Evolutionary conservation across 257 asterid species (phyloP).

Genomic region (Scutellaria minor): DNA sequence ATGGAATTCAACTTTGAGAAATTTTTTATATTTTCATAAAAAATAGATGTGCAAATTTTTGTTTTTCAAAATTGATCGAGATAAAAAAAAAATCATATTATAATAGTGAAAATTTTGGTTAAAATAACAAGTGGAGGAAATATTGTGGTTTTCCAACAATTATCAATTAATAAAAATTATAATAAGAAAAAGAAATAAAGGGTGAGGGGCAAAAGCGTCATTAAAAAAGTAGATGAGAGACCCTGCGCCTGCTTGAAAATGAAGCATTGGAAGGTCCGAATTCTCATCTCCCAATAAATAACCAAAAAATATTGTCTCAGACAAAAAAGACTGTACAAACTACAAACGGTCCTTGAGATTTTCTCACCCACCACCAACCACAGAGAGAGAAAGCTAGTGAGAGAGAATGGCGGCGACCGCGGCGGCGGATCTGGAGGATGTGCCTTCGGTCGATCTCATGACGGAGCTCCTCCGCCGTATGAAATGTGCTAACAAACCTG

Average conservation of each 20-base stretch:
- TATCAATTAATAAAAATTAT: too few relatives aligned
- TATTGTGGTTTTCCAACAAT: too few relatives aligned
- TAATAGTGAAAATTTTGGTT: too few relatives aligned
- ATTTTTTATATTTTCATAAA: too few relatives aligned
- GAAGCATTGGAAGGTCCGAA: slow-evolving; percentile 51
- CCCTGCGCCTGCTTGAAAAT: slow-evolving; percentile 20
- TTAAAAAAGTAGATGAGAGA: not conserved
- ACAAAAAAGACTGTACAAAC: not conserved
- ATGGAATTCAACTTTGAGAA: too few relatives aligned
- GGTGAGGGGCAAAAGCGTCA: not conserved
- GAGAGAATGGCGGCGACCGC: slow-evolving; percentile 40
- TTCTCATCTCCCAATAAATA: slow-evolving; percentile 32
- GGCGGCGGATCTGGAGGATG: slow-evolving; percentile 65
- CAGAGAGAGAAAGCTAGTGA: slow-evolving; percentile 10
- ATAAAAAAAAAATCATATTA: too few relatives aligned
- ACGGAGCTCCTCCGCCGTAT: slow-evolving; percentile 81
- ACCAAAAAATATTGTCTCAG: not conserved
- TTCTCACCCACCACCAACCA: slow-evolving; percentile 18
- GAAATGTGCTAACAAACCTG: slow-evolving; percentile 78
- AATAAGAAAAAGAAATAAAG: too few relatives aligned
- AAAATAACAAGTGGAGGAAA: too few relatives aligned
- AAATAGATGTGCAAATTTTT: too few relatives aligned
- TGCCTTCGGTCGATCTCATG: slow-evolving; percentile 71
- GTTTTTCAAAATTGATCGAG: too few relatives aligned
- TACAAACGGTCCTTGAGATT: not conserved